Evolutionary conservation across 1,284 basidiomycete genomes (phyloP).

Genomic region (Malassezia sympodialis): DNA sequence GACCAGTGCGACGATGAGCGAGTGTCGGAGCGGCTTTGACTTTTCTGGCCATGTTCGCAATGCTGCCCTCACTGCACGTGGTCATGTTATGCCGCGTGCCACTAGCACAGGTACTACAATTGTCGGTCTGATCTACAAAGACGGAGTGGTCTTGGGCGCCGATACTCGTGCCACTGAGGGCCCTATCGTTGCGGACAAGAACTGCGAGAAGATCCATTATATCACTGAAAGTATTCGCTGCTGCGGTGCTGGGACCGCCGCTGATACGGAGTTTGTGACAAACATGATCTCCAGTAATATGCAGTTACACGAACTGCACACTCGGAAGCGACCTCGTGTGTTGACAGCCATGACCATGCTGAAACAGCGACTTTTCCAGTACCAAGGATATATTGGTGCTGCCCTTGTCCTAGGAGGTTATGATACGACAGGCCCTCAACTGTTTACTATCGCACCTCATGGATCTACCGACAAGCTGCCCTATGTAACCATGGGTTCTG

Average conservation of each 20-base stretch:
- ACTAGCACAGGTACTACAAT: slow-evolving; percentile 83
- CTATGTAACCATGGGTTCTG: slow-evolving; percentile 97
- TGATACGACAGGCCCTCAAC: slow-evolving; percentile 79
- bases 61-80: slow-evolving; percentile 62
- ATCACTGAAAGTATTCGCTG: slow-evolving; percentile 62
- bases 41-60: slow-evolving; percentile 68
- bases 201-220: slow-evolving; percentile 99
- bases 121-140: slow-evolving; percentile 75
- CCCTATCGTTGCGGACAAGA: slow-evolving; percentile 94
- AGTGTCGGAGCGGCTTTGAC: slow-evolving; percentile 57
- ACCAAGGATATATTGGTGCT: slow-evolving; percentile 89
- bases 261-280: slow-evolving; percentile 80
- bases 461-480: slow-evolving; percentile 97
- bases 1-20: slow-evolving; percentile 1
- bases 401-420: slow-evolving; percentile 95
- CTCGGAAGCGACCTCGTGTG: slow-evolving; percentile 56
- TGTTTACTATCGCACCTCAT: slow-evolving; percentile 93
- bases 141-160: slow-evolving; percentile 87
- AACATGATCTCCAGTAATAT: slow-evolving; percentile 43
- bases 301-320: slow-evolving; percentile 45
- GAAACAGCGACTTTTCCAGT: slow-evolving; percentile 73
- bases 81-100: slow-evolving; percentile 55
- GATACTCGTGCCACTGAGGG: slow-evolving; percentile 94
- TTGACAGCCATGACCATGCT: slow-evolving; percentile 98
- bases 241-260: slow-evolving; percentile 96